Base-by-base conservation (phyloP, 306 rosid species). In the Quercus agrifolia region DNA sequence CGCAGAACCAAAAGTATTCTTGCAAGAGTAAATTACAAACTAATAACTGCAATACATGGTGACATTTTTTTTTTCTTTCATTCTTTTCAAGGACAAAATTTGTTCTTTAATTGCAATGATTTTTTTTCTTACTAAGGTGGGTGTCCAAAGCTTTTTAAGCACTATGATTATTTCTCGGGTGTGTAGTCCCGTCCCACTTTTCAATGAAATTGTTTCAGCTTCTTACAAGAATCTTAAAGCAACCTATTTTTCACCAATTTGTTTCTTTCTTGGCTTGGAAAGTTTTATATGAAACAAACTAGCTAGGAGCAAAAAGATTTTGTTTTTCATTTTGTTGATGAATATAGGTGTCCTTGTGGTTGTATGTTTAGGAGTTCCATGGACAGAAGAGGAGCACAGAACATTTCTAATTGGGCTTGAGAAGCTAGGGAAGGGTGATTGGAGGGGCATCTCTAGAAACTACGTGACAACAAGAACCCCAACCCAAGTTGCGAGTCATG, bases 401-500 rank as follows among this genome's bases (percentile, higher is more conserved):
- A 87, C 77, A 74, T 95, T 95, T 80, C 90, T 95, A 4, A 27
- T 87, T 61, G 99, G 99, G 82, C 91, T 95, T 18, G 90, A 91
- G 81, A 95, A 89, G 82, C 82, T 95, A 6, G 99, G 98, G 49
- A 91, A 89, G 80, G 99, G 99, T 10, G 95, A 95, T 14, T 95
- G 99, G 99, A 91, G 98, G 54, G 98, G 98, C 18, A 95, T 95
- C 71, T 90, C 99, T 2, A 87, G 83, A 80, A 85, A 85, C 70
- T 95, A 84, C 18, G 99, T 95, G 19, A 90, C 91, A 1, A 82
- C 97, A 44, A 95, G 94, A 90, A 91, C 99, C 2, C 99, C 99
- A 28, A 91, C 98, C 4, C 99, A 95, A 88, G 99, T 95, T 0
- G 99, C 99, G 0, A 95, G 99, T 61, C 99, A 95, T 84, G 99